These are phyloP conservation scores for Boletellus ananiceps DNA, from an alignment of 768 basidiomycete species.

Conservation along the genomic window DNA sequence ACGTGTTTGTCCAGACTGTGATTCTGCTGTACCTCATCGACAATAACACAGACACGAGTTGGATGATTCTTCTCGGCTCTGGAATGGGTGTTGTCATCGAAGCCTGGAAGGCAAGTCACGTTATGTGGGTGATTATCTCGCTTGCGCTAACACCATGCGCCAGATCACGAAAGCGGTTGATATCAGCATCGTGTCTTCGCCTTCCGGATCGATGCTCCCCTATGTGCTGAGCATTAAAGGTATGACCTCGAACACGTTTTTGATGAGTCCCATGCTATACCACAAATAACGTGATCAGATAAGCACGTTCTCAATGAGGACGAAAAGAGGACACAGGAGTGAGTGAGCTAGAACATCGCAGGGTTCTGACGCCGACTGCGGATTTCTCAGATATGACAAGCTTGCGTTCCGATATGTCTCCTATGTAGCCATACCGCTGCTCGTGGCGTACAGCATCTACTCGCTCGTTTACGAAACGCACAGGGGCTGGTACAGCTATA, in stretches of 20 bases:
- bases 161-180: slow-evolving; percentile 90
- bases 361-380: slow-evolving; percentile 11
- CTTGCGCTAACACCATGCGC: slow-evolving; percentile 14
- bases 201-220: slow-evolving; percentile 64
- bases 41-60: slow-evolving; percentile 92
- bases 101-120: slow-evolving; percentile 78
- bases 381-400: slow-evolving; percentile 65
- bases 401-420: slow-evolving; percentile 94
- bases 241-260: slow-evolving; percentile 31
- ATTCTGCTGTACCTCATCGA: slow-evolving; percentile 92
- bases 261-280: slow-evolving; percentile 2
- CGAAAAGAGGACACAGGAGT: slow-evolving; percentile 98
- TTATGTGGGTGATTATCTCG: slow-evolving; percentile 7
- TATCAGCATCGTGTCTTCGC: slow-evolving; percentile 60
- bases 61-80: slow-evolving; percentile 94
- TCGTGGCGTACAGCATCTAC: slow-evolving; percentile 73
- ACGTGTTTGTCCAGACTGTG: slow-evolving; percentile 89
- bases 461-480: slow-evolving; percentile 81
- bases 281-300: slow-evolving; percentile 42
- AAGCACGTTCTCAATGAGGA: slow-evolving; percentile 96
- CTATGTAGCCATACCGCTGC: slow-evolving; percentile 79
- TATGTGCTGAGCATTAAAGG: slow-evolving; percentile 82
- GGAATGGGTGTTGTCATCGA: slow-evolving; percentile 81
- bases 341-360: slow-evolving; percentile 32
- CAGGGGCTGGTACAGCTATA: slow-evolving; percentile 94